These are phyloP conservation scores for Paracoccidioides lutzii DNA, from an alignment of 2,329 filamentous ascomycete genomes.

Conservation along the genomic window DNA sequence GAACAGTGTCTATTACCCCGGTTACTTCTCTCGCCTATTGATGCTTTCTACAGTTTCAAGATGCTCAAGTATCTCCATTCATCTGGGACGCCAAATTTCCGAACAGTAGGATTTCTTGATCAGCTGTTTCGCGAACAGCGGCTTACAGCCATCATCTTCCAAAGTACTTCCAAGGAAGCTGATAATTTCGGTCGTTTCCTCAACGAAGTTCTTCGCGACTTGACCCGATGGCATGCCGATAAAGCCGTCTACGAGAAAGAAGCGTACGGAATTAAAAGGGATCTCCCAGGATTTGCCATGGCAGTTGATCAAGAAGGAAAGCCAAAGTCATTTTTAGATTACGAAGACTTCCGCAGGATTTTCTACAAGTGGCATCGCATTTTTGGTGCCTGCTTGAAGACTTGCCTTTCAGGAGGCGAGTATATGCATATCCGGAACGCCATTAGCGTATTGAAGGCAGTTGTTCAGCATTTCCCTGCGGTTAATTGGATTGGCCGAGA, in stretches of 20 bases:
- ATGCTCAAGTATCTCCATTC: slow-evolving; percentile 81
- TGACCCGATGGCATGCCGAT: slow-evolving; percentile 73
- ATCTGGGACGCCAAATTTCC: slow-evolving; percentile 72
- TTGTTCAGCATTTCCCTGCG: slow-evolving; percentile 72
- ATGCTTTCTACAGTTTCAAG: slow-evolving; percentile 78
- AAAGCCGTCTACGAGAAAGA: slow-evolving; percentile 68
- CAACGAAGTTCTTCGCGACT: slow-evolving; percentile 64
- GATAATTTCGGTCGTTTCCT: slow-evolving; percentile 89
- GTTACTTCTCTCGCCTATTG: slow-evolving; percentile 66
- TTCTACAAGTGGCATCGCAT: slow-evolving; percentile 85
- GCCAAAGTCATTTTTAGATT: slow-evolving; percentile 60
- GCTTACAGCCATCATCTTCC: slow-evolving; percentile 70
- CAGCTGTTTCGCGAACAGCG: slow-evolving; percentile 73
- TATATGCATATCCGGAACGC: slow-evolving; percentile 98
- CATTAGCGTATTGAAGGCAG: slow-evolving; percentile 71
- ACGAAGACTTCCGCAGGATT: slow-evolving; percentile 72
- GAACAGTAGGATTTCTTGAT: slow-evolving; percentile 70
- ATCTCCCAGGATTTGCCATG: slow-evolving; percentile 67
- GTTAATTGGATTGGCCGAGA: slow-evolving; percentile 70
- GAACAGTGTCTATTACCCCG: slow-evolving; percentile 90
- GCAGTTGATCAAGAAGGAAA: slow-evolving; percentile 58
- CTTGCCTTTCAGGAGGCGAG: slow-evolving; percentile 67
- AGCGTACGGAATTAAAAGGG: slow-evolving; percentile 53
- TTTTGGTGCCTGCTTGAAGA: slow-evolving; percentile 64
- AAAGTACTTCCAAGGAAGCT: slow-evolving; percentile 78